Base-by-base conservation (phyloP, 148 eudicot species). In the Rhododendron ferrugineum region DNA sequence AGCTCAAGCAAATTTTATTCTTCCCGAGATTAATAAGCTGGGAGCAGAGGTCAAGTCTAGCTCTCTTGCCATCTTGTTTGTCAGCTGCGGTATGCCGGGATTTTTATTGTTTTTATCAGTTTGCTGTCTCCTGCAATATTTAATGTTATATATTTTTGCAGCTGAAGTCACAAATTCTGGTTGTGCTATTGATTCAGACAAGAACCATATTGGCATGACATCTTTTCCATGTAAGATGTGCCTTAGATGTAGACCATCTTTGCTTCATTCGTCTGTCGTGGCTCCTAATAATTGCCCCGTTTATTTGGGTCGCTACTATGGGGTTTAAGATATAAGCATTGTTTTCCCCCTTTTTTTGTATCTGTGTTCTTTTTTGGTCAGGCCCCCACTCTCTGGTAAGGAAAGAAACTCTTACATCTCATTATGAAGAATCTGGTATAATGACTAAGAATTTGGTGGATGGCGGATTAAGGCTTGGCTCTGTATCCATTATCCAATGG, bases 1-100 rank as follows among this genome's bases (percentile, higher is more conserved):
- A 73, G 89, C 90, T 85, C 91, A 81, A 85, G 93, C 92, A 75
- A 89, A 86, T 80, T 97, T 97, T 84, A 86, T 91, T 88, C 92
- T 97, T 76, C 98, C 99, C 52, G 99, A 97, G 91, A 91, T 94
- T 88, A 89, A 89, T 85, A 93, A 92, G 89, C 93, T 97, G 78
- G 92, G 91, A 85, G 91, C 88, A 77, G 95, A 94, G 89, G 90
- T 89, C 78, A 89, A 92, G 87, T 89, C 95, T 85, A 96, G 93
- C 82, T 90, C 94, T 79, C 89, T 90, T 80, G 90, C 86, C 85
- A 88, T 97, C 84, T 91, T 95, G 89, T 91, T 93, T 90, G 88
- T 97, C 82, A 94, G 96, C 87, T 92, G 91, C 88, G 98, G 98
- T 97, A 97, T 87, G 92, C 78, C 74, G 8, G 76, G 26, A 60